Evolutionary conservation across 805 yeast species (phyloP), one percentile per base, ranked within the genome.

Genomic region (Wickerhamomyces rabaulensis): DNA sequence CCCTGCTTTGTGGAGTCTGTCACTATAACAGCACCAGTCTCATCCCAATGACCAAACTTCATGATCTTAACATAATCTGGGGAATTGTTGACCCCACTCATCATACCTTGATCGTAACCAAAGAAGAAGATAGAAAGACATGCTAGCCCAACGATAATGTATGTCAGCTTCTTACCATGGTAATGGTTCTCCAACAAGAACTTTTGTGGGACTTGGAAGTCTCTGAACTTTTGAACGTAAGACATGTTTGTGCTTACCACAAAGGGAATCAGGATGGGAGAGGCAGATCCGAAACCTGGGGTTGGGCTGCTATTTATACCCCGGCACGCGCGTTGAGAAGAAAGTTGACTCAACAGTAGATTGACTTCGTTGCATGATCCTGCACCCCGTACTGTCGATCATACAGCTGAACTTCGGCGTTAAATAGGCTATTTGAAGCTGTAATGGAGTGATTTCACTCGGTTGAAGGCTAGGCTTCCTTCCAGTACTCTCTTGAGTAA

Each of bases 71-170:
- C 43, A 33, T 41, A 41, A 20, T 41, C 43, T 41, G 43, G 43
- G 5, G 43, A 41, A 19, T 41, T 41, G 21, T 41, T 41, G 31
- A 41, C 43, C 33, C 43, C 43, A 22, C 39, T 33, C 43, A 41
- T 41, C 43, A 41, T 41, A 15, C 43, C 43, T 33, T 41, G 43
- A n/a, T 41, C 43, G 21, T 41, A 41, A 31, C 43, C 43, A 22
- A 41, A 41, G 29, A 41, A 41, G 39, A 41, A 41, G n/a, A 41
- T 41, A 3, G 39, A 21, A n/a, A 41, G 21, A 17, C 38, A 33
- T 3, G 43, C 36, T 9, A 41, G 26, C 8, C 27, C 43, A 21
- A 41, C 39, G 10, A 41, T 41, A 22, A 13, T 27, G 21, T 41
- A 41, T 6, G 43, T 29, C 6, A 41, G 39, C 19, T 41, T 41